These are phyloP conservation scores for Botryotinia convoluta DNA, from an alignment of 2,329 filamentous ascomycete genomes.

Conservation along the genomic window DNA sequence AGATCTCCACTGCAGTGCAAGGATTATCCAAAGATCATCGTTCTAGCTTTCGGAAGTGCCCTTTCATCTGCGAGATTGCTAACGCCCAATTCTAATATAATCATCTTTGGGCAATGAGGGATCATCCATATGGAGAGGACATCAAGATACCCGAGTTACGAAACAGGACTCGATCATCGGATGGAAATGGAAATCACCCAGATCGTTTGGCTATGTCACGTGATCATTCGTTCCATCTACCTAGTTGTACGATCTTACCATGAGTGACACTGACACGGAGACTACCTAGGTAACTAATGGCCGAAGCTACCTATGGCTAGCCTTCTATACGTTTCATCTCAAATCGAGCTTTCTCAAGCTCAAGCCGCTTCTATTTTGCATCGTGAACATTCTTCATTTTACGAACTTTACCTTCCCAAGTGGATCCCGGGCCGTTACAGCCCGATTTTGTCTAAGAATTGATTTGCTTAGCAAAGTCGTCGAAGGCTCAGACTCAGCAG, in stretches of 20 bases:
- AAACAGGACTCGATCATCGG: neutral
- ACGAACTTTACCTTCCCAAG: neutral
- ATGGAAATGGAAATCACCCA: neutral
- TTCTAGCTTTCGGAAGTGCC: neutral
- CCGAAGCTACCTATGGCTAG: neutral
- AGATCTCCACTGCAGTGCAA: neutral
- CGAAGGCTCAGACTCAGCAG: neutral
- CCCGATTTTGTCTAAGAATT: neutral
- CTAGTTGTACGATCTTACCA: neutral
- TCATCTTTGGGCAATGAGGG: neutral
- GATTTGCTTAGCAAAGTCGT: neutral
- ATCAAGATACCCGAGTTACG: neutral
- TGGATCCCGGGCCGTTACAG: conserved; percentile 3
- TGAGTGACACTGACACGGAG: neutral
- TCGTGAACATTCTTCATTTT: neutral
- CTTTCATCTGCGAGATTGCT: neutral
- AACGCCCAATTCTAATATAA: neutral
- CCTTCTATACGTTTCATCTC: neutral
- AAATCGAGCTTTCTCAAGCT: neutral
- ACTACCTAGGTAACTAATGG: neutral
- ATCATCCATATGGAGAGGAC: neutral
- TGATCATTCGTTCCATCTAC: neutral
- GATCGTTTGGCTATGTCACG: neutral
- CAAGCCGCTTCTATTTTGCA: neutral
- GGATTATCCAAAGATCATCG: neutral